Base-by-base conservation (phyloP, 768 basidiomycete genomes). In the Mrakia gelida region DNA sequence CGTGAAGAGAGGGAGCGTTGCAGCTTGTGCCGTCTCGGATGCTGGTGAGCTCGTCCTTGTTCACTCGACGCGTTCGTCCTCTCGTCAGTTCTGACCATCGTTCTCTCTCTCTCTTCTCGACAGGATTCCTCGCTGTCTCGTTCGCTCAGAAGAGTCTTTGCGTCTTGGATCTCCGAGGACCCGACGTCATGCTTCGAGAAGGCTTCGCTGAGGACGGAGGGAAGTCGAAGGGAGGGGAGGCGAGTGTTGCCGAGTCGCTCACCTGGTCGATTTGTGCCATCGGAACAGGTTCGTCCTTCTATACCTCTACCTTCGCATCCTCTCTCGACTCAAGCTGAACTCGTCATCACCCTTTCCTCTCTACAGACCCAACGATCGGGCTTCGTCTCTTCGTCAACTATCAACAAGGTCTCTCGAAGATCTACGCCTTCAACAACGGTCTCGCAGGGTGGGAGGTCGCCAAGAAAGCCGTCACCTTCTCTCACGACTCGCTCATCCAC, bases 81-180 rank as follows among this genome's bases (percentile, higher is more conserved):
- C 41, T 23, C 26, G 3, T 41, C 23, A 0, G 3, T 34, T 43
- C n/a, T n/a, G 67, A 70, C 15, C 2, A 10, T 26, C 65, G 75
- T 3, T 41, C 75, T 72, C 38, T n/a, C 78, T 41, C 43, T 49
- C 63, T 62, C 28, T 9, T 43, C 23, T 65, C 52, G 10, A 63
- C 79, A 93, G 93, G 92, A 7, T 93, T 95, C 83, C 83, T 93
- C 63, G 92, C 93, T 2, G 87, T 90, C 3, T 89, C 91, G 4
- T 93, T 91, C 82, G 82, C 84, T 8, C 87, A 88, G 70, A 90
- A 89, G 1, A 85, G 87, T 2, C 76, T 95, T 30, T 84, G 88
- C 49, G 85, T 94, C 45, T 82, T 94, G 26, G 91, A 95, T 81
- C 87, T 94, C 87, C 87, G 92, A 32, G 91, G 89, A 1, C 92